Conservation (phyloP, 805 yeast species). For the Priceomyces medius region DNA sequence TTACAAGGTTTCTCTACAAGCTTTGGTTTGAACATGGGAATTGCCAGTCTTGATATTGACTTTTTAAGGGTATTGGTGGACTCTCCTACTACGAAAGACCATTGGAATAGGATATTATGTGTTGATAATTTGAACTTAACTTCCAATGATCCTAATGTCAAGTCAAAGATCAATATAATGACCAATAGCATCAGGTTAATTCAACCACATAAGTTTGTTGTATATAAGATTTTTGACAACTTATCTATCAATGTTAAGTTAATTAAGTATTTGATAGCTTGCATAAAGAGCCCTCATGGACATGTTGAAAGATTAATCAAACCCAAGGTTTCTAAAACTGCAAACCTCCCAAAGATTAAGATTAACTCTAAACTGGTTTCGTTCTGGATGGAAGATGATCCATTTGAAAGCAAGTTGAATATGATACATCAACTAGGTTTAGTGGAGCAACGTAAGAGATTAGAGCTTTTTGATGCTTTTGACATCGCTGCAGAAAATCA, state of each 20-base stretch:
- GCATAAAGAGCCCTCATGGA: constrained; percentile 16
- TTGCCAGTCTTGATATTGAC: constrained; percentile 13
- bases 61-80: constrained; percentile 48
- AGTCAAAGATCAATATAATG: constrained; percentile 18
- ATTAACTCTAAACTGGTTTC: constrained; percentile 25
- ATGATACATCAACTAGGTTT: constrained; percentile 44
- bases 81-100: constrained; percentile 46
- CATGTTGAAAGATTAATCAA: constrained; percentile 18
- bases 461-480: constrained; percentile 28
- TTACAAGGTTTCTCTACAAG: constrained; percentile 38
- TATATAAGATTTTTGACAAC: constrained; percentile 38
- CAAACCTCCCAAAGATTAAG: constrained; percentile 27
- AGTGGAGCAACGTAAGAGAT: constrained; percentile 38
- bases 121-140: constrained; percentile 29
- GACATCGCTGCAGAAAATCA: constrained; percentile 11
- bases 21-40: constrained; percentile 8
- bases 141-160: constrained; percentile 11
- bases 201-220: constrained; percentile 41
- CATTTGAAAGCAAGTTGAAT: constrained; percentile 39
- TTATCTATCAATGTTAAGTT: constrained; percentile 33
- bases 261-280: constrained; percentile 31
- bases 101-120: constrained; percentile 51
- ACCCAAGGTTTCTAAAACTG: constrained; percentile 31
- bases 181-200: constrained; percentile 29
- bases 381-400: constrained; percentile 44